Conservation (phyloP, 495 filamentous ascomycete genomes). For the Melanomma pulvis-pyrius region DNA sequence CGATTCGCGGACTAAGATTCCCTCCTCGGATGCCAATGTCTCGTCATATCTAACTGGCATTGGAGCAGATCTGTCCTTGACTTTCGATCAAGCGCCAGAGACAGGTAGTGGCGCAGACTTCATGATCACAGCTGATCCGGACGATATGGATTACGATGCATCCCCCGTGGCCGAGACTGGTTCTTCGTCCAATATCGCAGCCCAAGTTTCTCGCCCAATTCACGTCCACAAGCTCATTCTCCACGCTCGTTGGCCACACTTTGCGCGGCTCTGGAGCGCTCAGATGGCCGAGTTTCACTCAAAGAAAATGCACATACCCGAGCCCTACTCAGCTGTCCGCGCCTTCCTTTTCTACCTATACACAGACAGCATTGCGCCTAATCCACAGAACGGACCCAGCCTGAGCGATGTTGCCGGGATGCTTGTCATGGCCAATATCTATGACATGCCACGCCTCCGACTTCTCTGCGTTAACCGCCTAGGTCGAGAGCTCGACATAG, state of each 20-base stretch:
- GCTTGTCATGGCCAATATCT: constrained; percentile 95
- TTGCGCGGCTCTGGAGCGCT: constrained; percentile 81
- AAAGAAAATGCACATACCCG: constrained; percentile 95
- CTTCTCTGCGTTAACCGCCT: constrained; percentile 86
- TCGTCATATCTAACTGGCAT: constrained; percentile 62
- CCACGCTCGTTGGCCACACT: constrained; percentile 94
- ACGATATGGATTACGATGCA: constrained; percentile 62
- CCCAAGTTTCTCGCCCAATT: constrained; percentile 68
- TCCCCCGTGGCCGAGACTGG: constrained; percentile 31
- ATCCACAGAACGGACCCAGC: constrained; percentile 59
- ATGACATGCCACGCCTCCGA: constrained; percentile 90
- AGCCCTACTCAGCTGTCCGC: constrained; percentile 90
- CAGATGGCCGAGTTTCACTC: constrained; percentile 98
- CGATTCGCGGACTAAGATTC: constrained; percentile 59
- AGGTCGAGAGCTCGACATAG: constrained; percentile 85
- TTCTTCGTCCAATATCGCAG: constrained; percentile 36
- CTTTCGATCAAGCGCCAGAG: constrained; percentile 82
- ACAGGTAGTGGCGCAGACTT: constrained; percentile 83
- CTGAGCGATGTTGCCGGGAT: constrained; percentile 90
- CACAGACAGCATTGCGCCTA: constrained; percentile 81
- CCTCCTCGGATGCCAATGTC: constrained; percentile 54
- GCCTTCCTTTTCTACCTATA: constrained; percentile 96
- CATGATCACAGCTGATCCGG: constrained; percentile 76
- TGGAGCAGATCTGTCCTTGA: constrained; percentile 75
- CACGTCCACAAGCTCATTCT: constrained; percentile 92